A percentile compares a stretch with the other conserved stretches of the same genome.
Conservation (phyloP, 1,284 basidiomycete species). For the Fistulina hepatica region DNA sequence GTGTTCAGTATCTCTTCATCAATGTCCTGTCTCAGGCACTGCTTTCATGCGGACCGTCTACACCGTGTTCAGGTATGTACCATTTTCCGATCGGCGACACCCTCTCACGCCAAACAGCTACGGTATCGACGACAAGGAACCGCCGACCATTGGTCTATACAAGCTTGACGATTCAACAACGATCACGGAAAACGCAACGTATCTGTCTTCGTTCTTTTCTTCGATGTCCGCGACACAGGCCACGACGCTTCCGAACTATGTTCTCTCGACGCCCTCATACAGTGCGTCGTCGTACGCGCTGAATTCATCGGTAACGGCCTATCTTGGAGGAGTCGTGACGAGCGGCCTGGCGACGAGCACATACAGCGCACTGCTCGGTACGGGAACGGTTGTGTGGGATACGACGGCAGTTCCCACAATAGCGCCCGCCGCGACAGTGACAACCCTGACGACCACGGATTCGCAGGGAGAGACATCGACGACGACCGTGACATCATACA, state of each 20-base stretch:
- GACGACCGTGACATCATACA: background rate
- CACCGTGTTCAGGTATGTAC: constrained; percentile 61
- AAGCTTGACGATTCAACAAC: constrained; percentile 38
- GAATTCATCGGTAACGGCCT: constrained; percentile 51
- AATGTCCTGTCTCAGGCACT: constrained; percentile 35
- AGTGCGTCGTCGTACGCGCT: constrained; percentile 61
- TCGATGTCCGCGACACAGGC: constrained; percentile 52
- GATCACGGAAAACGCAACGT: constrained; percentile 28
- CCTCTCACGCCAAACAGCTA: constrained; percentile 45
- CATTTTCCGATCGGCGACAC: constrained; percentile 6
- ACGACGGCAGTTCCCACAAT: background rate
- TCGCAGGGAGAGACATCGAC: background rate
- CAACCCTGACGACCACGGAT: background rate
- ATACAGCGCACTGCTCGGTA: constrained; percentile 45
- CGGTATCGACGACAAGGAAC: constrained; percentile 60
- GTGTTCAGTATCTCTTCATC: too few species aligned
- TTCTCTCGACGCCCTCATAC: constrained; percentile 56
- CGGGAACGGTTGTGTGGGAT: constrained; percentile 14
- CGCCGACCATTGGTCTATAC: constrained; percentile 67
- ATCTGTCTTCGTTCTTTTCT: constrained; percentile 46
- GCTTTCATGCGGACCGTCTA: constrained; percentile 77
- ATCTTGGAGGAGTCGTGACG: constrained; percentile 39
- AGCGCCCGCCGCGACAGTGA: background rate
- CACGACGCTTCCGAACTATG: constrained; percentile 68
- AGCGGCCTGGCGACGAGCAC: constrained; percentile 59